Conservation (phyloP, 495 filamentous ascomycete genomes). For the Aspergillus leporis region DNA sequence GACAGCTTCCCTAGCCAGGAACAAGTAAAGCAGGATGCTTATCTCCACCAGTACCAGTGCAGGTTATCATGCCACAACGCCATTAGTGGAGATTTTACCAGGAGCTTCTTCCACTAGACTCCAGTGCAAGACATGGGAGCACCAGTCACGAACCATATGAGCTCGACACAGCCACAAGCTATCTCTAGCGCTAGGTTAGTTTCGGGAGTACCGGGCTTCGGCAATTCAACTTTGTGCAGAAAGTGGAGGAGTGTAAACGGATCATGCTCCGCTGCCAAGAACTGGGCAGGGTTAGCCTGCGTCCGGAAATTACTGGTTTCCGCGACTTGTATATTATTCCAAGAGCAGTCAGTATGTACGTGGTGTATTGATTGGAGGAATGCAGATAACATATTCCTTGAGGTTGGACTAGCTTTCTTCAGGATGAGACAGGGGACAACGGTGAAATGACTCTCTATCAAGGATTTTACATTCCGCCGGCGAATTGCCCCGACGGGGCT, state of each 20-base stretch:
- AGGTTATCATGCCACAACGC: not conserved
- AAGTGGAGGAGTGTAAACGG: not conserved
- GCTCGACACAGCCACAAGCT: constrained; percentile 1
- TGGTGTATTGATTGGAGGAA: not conserved
- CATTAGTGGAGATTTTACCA: not conserved
- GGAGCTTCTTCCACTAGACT: not conserved
- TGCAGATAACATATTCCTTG: not conserved
- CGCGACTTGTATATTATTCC: not conserved
- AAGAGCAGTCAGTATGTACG: not conserved
- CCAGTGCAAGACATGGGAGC: not conserved
- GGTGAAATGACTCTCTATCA: not conserved
- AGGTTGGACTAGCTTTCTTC: not conserved
- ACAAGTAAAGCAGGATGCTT: not conserved
- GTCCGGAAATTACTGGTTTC: not conserved
- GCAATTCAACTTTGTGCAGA: constrained; percentile 2
- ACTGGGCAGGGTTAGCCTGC: not conserved
- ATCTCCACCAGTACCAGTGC: not conserved
- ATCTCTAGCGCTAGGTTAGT: not conserved
- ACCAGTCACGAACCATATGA: not conserved
- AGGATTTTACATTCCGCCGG: not conserved
- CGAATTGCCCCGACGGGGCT: not conserved
- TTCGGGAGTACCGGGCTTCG: not conserved
- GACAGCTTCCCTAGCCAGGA: not conserved
- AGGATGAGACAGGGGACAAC: not conserved
- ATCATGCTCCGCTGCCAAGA: not conserved